Percentiles rank a stretch among this genome's conserved stretches.
phyloP scores from a whole-genome alignment of 148 eudicot genomes.

The Polygonum aviculare region DNA sequence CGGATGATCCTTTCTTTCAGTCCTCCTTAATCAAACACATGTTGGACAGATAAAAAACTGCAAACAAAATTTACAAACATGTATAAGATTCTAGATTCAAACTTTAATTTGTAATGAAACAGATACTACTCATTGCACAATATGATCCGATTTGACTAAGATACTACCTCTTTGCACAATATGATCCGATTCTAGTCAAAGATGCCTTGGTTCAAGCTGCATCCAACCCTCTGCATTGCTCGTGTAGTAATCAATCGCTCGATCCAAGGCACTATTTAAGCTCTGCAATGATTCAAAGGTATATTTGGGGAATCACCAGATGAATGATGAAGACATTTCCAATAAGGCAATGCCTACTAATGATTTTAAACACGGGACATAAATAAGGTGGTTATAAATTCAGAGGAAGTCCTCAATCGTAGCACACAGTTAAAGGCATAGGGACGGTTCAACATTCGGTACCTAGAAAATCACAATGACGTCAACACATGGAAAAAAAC shows the following conservation, averaged over 20 bases:
- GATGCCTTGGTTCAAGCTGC: no score
- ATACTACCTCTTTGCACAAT: no score
- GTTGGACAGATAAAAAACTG: neutral
- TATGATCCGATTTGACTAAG: no score
- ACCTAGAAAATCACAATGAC: conserved; percentile 39
- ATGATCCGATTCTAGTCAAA: no score
- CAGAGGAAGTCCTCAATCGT: conserved; percentile 80
- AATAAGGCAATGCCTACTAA: neutral
- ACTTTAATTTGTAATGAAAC: neutral
- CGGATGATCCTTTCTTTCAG: neutral
- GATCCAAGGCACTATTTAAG: conserved; percentile 63
- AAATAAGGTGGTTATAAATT: conserved; percentile 24
- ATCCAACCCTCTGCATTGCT: conserved; percentile 51
- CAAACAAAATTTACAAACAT: neutral
- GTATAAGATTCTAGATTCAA: neutral
- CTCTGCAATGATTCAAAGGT: conserved; percentile 32
- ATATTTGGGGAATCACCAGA: neutral
- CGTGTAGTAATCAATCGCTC: conserved; percentile 52
- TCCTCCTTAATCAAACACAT: neutral
- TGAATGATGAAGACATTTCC: neutral
- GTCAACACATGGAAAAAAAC: neutral
- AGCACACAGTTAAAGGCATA: conserved; percentile 90
- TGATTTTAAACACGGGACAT: neutral
- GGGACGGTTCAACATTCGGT: conserved; percentile 93
- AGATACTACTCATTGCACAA: no score